These are phyloP conservation scores for Linnemannia elongata DNA, from an alignment of 192 early-diverging fungal genomes.

Conservation along the genomic window DNA sequence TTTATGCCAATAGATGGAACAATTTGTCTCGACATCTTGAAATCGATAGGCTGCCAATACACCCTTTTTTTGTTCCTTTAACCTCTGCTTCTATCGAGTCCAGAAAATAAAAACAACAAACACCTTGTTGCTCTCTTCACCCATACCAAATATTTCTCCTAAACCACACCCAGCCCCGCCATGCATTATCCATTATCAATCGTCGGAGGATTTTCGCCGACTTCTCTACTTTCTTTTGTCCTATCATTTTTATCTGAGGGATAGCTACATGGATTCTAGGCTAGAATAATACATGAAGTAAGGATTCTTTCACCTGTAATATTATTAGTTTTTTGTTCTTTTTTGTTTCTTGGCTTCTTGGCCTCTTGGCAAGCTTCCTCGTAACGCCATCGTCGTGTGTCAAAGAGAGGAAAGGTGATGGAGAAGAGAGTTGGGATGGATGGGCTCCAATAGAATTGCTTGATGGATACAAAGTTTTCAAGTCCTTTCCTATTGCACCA, in stretches of 20 bases:
- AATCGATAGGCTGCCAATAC: not conserved
- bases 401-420: not conserved
- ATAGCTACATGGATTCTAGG: not conserved
- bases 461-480: not conserved
- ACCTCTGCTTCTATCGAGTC: too few species aligned
- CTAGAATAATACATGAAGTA: not conserved
- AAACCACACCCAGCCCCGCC: not conserved
- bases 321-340: not conserved
- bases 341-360: not conserved
- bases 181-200: not conserved
- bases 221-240: not conserved
- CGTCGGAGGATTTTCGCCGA: not conserved
- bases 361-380: not conserved
- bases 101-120: too few species aligned
- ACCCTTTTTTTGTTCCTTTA: not conserved
- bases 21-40: not conserved
- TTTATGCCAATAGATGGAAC: not conserved
- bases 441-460: conserved; percentile 3
- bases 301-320: not conserved
- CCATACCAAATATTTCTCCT: not conserved
- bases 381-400: not conserved
- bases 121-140: not conserved
- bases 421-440: too few species aligned
- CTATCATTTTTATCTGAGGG: not conserved
- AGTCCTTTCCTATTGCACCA: not conserved